Base-by-base conservation (phyloP, 1,284 basidiomycete genomes). In the Takashimella tepidaria region DNA sequence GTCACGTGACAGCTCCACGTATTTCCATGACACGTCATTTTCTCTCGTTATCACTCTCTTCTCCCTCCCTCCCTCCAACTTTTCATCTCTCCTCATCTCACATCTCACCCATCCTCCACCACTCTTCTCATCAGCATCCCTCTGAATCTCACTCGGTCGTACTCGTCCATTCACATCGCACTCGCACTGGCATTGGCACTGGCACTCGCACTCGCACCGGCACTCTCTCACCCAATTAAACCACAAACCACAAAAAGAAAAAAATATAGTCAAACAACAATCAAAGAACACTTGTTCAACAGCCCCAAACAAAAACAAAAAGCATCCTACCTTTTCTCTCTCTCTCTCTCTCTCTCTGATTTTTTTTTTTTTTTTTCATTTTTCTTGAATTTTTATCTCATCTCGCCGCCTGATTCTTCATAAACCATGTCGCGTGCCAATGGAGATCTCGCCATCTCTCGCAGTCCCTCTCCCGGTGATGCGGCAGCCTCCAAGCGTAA, bases 401-500 rank as follows among this genome's bases (percentile, higher is more conserved):
- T 31, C 20, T 57, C 61, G 12, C 37, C 55, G 16, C 31, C 31
- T 37, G 10, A 8, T 37, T 16, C 31, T 8, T 37, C 31, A 8
- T 16, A 37, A 8, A 37, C 8, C 31, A 37, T 37, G 31, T 37
- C 31, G 31, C 31, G 31, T 37, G 31, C 31, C 31, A 37, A 37
- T 16, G 31, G 49, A 6, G 27, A 37, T n/a, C 49, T 42, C 48
- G 41, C 25, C 19, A 37, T 24, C 21, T 26, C 47, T 3, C 47
- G 57, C 23, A 65, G 55, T 47, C 22, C 41, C 23, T 52, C 62
- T 5, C 61, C 62, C 5, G 63, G 63, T 47, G 67, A 66, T 41
- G 62, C 44, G 0, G 57, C 62, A 1, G 57, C 60, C 12, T 53
- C 56, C 11, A 76, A 76, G 56, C 60, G 74, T 21, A 76, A 76